A percentile compares a stretch with the other conserved stretches of the same genome.
phyloP scores from a whole-genome alignment of 1,284 basidiomycete species.

The Papiliotrema flavescens region DNA sequence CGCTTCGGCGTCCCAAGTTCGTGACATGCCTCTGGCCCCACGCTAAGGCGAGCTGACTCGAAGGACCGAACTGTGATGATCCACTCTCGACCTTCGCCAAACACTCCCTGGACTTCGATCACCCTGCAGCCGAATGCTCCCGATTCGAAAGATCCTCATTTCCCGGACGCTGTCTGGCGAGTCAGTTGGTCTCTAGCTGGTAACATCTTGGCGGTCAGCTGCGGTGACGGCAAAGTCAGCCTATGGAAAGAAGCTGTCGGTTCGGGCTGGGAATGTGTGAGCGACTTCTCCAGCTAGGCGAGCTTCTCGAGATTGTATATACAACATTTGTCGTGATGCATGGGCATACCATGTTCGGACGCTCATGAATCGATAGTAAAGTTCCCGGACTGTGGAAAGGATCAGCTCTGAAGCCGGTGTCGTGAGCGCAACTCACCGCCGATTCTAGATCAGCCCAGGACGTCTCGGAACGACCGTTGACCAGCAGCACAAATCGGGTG shows the following conservation, averaged over 20 bases:
- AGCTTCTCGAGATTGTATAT: not conserved
- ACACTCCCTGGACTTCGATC: slow-evolving; percentile 78
- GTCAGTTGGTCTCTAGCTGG: slow-evolving; percentile 50
- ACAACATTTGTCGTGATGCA: not conserved
- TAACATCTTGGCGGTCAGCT: slow-evolving; percentile 93
- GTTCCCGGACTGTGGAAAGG: not conserved
- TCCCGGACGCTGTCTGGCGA: slow-evolving; percentile 77
- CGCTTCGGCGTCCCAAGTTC: slow-evolving; percentile 85
- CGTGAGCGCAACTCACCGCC: slow-evolving; percentile 16
- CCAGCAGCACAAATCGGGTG: slow-evolving; percentile 22
- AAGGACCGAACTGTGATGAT: slow-evolving; percentile 88
- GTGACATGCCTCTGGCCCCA: slow-evolving; percentile 14
- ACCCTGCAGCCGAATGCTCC: slow-evolving; percentile 68
- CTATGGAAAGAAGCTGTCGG: slow-evolving; percentile 98
- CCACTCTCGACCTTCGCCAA: slow-evolving; percentile 83
- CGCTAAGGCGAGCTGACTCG: not conserved
- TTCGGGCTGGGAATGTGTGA: slow-evolving; percentile 95
- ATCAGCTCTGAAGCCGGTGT: not conserved
- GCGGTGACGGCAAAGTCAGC: slow-evolving; percentile 96
- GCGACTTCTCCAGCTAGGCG: slow-evolving; percentile 74
- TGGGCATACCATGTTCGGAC: too few relatives aligned
- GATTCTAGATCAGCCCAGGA: slow-evolving; percentile 22
- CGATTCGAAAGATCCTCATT: slow-evolving; percentile 59
- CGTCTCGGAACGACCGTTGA: slow-evolving; percentile 27
- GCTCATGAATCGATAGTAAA: not conserved